These are phyloP conservation scores for Scedosporium boydii DNA, from an alignment of 2,329 filamentous ascomycete species.

Conservation along the genomic window DNA sequence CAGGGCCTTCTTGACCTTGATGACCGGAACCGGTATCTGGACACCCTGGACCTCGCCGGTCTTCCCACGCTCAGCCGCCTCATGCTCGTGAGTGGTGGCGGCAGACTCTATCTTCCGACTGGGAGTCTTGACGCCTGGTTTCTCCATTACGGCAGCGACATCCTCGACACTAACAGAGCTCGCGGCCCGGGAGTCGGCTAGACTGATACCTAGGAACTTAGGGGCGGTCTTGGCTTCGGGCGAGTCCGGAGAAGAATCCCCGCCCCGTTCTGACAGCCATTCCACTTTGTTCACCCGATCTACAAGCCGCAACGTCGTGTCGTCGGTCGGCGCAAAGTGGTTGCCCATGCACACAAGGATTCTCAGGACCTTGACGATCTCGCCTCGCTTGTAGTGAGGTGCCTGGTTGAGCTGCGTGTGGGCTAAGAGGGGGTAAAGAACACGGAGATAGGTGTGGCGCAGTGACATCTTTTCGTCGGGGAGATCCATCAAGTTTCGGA, in stretches of 20 bases:
- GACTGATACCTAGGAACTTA: slow-evolving; percentile 61
- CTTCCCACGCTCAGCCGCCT: background rate
- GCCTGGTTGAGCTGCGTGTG: slow-evolving; percentile 84
- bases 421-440: slow-evolving; percentile 79
- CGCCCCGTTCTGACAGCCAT: slow-evolving; percentile 47
- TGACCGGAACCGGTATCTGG: background rate
- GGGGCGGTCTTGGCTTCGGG: slow-evolving; percentile 35
- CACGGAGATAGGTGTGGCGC: slow-evolving; percentile 88
- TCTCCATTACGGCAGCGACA: slow-evolving; percentile 71
- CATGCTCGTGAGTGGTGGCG: background rate
- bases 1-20: slow-evolving; percentile 35
- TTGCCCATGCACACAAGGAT: slow-evolving; percentile 60
- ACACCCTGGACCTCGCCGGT: background rate
- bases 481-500: slow-evolving; percentile 91
- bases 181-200: slow-evolving; percentile 53
- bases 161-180: slow-evolving; percentile 70
- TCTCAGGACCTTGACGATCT: slow-evolving; percentile 66
- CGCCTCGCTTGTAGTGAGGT: slow-evolving; percentile 84
- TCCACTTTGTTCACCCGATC: slow-evolving; percentile 63
- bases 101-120: slow-evolving; percentile 40
- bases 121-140: slow-evolving; percentile 72
- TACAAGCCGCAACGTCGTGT: slow-evolving; percentile 69
- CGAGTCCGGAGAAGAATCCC: slow-evolving; percentile 12
- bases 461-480: slow-evolving; percentile 71
- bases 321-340: slow-evolving; percentile 73